Evolutionary conservation across 108 stramenopile genomes (phyloP).

Genomic region (Skeletonema grethae): DNA sequence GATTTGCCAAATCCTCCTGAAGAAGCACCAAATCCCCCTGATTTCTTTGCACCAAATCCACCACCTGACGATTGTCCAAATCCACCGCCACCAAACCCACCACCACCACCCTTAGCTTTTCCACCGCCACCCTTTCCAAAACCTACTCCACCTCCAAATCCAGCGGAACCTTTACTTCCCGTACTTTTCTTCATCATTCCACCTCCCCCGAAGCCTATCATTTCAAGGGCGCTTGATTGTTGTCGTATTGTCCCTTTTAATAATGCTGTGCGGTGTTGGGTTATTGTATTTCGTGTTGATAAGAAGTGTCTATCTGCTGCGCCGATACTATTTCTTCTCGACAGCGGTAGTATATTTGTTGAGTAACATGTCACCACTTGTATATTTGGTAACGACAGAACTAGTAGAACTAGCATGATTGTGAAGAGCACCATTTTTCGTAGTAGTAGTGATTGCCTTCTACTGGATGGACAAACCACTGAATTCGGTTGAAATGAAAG

Average conservation of each 20-base stretch:
- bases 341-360: not conserved
- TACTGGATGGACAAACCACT: not conserved
- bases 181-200: not conserved
- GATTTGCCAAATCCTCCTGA: too few relatives aligned
- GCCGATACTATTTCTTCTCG: not conserved
- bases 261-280: not conserved
- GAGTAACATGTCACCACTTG: slow-evolving; percentile 4
- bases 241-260: not conserved
- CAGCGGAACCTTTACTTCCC: too few relatives aligned
- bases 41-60: too few relatives aligned
- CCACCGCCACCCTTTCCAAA: too few relatives aligned
- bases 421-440: not conserved
- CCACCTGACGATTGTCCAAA: too few relatives aligned
- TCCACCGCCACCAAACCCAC: too few relatives aligned
- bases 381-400: not conserved
- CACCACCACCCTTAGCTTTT: too few relatives aligned
- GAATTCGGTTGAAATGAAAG: too few relatives aligned
- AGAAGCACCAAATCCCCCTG: too few relatives aligned
- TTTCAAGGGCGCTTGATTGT: not conserved
- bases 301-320: not conserved
- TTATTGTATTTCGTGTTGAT: not conserved
- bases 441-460: not conserved
- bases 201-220: not conserved
- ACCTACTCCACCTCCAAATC: too few relatives aligned
- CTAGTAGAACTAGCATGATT: not conserved